A percentile compares a stretch with the other conserved stretches of the same genome.
Conservation (phyloP, 73 alveolate species). For the Paramecium sexaurelia region DNA sequence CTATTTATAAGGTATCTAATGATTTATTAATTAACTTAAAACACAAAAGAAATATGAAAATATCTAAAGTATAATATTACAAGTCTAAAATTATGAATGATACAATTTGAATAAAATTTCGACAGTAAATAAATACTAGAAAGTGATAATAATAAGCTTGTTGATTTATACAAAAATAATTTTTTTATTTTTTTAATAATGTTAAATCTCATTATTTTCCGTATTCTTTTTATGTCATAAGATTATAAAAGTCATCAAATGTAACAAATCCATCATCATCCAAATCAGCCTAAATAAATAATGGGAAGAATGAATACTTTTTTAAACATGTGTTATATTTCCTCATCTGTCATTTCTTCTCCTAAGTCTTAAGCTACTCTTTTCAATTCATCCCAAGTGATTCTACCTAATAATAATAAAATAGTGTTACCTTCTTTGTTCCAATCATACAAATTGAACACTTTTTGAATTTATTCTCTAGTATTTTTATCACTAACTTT, state of each 20-base stretch:
- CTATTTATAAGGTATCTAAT: too few species aligned
- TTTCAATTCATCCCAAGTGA: slow-evolving; percentile 83
- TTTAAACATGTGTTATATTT: slow-evolving; percentile 86
- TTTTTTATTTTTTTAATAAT: neutral
- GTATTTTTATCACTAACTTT: slow-evolving; percentile 63
- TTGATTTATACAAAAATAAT: neutral
- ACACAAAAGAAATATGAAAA: too few species aligned
- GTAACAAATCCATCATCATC: slow-evolving; percentile 92
- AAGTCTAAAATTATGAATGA: neutral
- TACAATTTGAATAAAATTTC: neutral
- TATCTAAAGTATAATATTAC: slow-evolving; percentile 1
- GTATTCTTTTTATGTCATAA: slow-evolving; percentile 64
- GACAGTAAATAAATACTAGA: neutral
- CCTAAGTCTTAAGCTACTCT: slow-evolving; percentile 93
- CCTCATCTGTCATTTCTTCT: slow-evolving; percentile 96
- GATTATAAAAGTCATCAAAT: slow-evolving; percentile 90
- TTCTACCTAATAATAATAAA: slow-evolving; percentile 74
- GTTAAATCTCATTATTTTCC: slow-evolving; percentile 24
- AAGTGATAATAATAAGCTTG: neutral
- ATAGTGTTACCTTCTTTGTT: slow-evolving; percentile 30
- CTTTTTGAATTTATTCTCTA: slow-evolving; percentile 80
- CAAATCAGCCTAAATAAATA: slow-evolving; percentile 76
- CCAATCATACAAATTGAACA: slow-evolving; percentile 63
- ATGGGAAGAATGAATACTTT: slow-evolving; percentile 14
- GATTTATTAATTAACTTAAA: too few species aligned